Base-by-base conservation (phyloP, 1,284 basidiomycete species). In the Pyrrhoderma lamaoense region DNA sequence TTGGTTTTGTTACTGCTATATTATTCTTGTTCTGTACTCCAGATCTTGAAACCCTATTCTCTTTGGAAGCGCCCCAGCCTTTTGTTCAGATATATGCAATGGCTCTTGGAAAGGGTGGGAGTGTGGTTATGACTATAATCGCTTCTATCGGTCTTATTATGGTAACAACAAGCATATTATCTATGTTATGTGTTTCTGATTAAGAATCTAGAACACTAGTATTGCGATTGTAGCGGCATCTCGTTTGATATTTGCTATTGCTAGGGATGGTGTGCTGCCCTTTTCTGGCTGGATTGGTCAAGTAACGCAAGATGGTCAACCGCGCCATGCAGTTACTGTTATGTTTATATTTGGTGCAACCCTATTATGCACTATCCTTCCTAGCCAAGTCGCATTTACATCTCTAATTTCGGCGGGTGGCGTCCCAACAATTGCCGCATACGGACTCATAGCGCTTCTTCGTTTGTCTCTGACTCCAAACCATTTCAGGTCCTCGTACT, bases 1-100 rank as follows among this genome's bases (percentile, higher is more conserved):
- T 88, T 23, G 87, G 86, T 1, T 89, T 92, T 61, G 68, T 76
- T 42, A 83, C 86, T 16, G 77, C 79, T 1, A 87, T 93, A 54
- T 70, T 93, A 19, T 92, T 91, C 70, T 67, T 92, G 22, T 93
- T 92, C 67, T 93, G 89, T 68, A 85, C 82, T 1, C 89, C 90
- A 5, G 78, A 85, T 59, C 72, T 90, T 54, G 76, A 89, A 56
- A 76, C 76, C 0, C 66, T 91, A 31, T 90, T 90, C 63, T 68
- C 80, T 1, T 70, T 92, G 35, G 67, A 76, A 27, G 88, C 89
- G 0, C 90, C 90, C 0, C 90, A 93, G 61, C 90, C 90, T 1
- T 93, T 93, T 59, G 90, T 93, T 7, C 82, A 84, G 57, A 73
- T 93, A 11, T 93, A 92, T 62, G 82, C 82, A 0, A 66, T 90